phyloP scores from a whole-genome alignment of 805 yeast species.

The Candida silvicultrix region DNA sequence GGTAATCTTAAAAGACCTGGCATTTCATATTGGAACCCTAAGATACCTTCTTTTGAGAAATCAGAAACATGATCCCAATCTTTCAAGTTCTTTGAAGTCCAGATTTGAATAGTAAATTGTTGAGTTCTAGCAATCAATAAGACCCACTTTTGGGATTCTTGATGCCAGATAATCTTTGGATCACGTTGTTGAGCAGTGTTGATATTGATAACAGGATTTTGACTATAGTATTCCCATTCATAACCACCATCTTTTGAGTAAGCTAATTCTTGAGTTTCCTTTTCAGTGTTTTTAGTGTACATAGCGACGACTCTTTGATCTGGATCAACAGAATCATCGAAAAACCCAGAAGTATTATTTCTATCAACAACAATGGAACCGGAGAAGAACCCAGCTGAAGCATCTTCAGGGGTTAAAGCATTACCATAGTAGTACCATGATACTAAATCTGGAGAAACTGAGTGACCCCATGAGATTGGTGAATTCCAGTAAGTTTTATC shows the following conservation, averaged over 20 bases:
- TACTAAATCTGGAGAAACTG: slow-evolving; percentile 28
- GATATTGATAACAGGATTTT: slow-evolving; percentile 27
- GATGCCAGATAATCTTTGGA: slow-evolving; percentile 32
- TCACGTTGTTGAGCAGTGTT: slow-evolving; percentile 27
- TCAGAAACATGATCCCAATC: slow-evolving; percentile 24
- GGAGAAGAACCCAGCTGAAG: slow-evolving; percentile 27
- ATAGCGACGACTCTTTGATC: slow-evolving; percentile 31
- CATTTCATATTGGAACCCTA: slow-evolving; percentile 36
- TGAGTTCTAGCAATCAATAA: slow-evolving; percentile 25
- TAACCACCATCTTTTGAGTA: slow-evolving; percentile 31
- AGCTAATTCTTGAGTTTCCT: slow-evolving; percentile 28
- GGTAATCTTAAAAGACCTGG: slow-evolving; percentile 31
- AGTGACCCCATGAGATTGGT: slow-evolving; percentile 37
- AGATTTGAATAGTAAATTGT: slow-evolving; percentile 23
- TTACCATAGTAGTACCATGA: slow-evolving; percentile 27
- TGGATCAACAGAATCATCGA: slow-evolving; percentile 19
- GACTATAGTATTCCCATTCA: slow-evolving; percentile 23
- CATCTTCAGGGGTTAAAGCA: slow-evolving; percentile 24
- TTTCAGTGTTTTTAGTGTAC: slow-evolving; percentile 24
- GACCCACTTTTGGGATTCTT: slow-evolving; percentile 24
- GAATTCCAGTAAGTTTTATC: slow-evolving; percentile 25
- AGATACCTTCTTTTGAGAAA: slow-evolving; percentile 21
- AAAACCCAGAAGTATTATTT: slow-evolving; percentile 32
- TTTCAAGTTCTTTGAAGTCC: slow-evolving; percentile 21
- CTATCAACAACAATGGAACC: slow-evolving; percentile 32